Base-by-base conservation (phyloP, 2,329 filamentous ascomycete genomes). In the Torrubiella hemipterigena region DNA sequence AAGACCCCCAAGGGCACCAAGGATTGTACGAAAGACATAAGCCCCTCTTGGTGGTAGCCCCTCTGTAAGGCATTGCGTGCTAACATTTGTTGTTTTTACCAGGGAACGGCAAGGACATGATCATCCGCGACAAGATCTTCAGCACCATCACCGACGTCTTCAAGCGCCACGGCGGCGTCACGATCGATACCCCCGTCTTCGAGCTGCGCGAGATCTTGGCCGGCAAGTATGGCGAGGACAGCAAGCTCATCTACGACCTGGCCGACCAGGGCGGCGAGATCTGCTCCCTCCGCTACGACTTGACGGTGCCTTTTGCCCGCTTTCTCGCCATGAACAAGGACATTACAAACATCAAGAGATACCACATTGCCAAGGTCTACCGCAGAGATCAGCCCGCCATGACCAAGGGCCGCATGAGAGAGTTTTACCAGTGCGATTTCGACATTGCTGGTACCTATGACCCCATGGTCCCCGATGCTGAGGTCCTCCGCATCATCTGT, bases 361-460 rank as follows among this genome's bases (percentile, higher is more conserved):
- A 93, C 57, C 86, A 94, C 61, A 87, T 96, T 44, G 86, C 85
- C 44, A 94, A 94, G 62, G 87, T 94, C 41, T 63, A 63, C 50
- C 56, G 59, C 29, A 44, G 58, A 44, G 58, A 61, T 35, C 58
- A 61, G 39, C 58, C 58, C 10, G 52, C 85, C 38, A 84, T 95
- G 61, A 83, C 80, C 39, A 91, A 93, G 54, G 89, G 87, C 31
- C 76, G 87, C 32, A 91, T 94, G 81, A 74, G 89, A 49, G 89
- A 95, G 59, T 94, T 94, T 58, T 94, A 93, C 63, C 87, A 95
- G 58, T 95, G 87, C 62, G 89, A 96, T 59, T 93, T 95, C 50
- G 87, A 95, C 52, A 89, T 95, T 58, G 87, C 87, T 10, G 86
- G 87, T 38, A 65, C 63, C 25, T 93, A 85, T 61, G 89, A 94